phyloP scores from a whole-genome alignment of 176 grass and related monocot genomes.

The Aegilops sharonensis region DNA sequence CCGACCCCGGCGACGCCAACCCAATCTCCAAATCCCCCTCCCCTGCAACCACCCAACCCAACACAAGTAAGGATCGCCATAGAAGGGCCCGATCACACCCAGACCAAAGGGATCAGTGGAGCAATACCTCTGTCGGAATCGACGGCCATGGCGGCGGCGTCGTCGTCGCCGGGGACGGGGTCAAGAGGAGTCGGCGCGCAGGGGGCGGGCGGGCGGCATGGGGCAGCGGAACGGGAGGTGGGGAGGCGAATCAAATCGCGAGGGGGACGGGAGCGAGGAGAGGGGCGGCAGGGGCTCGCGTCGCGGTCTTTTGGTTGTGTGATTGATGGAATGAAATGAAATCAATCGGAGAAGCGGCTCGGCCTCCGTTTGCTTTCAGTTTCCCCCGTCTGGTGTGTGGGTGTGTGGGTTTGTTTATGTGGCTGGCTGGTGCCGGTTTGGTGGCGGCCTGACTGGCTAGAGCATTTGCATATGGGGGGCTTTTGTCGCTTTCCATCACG shows the following conservation, averaged over 20 bases:
- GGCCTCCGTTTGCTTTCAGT: neutral
- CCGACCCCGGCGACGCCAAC: constrained; percentile 29
- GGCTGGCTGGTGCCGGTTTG: constrained; percentile 1
- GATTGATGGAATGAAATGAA: neutral
- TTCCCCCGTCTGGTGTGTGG: neutral
- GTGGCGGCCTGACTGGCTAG: neutral
- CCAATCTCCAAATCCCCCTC: constrained; percentile 50
- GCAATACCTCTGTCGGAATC: constrained; percentile 40
- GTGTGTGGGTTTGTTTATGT: constrained; percentile 25
- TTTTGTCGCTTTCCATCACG: constrained; percentile 38
- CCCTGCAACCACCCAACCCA: constrained; percentile 7
- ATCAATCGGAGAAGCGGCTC: neutral
- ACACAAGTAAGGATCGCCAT: neutral
- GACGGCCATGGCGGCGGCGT: constrained; percentile 40
- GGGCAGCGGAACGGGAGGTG: constrained; percentile 27
- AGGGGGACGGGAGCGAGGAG: constrained; percentile 28
- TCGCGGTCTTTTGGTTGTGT: neutral
- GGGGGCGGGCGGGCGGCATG: constrained; percentile 23
- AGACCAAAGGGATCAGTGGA: neutral
- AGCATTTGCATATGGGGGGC: constrained; percentile 27
- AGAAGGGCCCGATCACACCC: neutral
- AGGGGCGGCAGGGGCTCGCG: neutral
- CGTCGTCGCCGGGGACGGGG: constrained; percentile 23
- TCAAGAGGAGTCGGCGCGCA: constrained; percentile 4
- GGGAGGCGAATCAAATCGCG: constrained; percentile 37